Evolutionary conservation across 495 filamentous ascomycete species (phyloP).

Genomic region (Pyronema domesticum): DNA sequence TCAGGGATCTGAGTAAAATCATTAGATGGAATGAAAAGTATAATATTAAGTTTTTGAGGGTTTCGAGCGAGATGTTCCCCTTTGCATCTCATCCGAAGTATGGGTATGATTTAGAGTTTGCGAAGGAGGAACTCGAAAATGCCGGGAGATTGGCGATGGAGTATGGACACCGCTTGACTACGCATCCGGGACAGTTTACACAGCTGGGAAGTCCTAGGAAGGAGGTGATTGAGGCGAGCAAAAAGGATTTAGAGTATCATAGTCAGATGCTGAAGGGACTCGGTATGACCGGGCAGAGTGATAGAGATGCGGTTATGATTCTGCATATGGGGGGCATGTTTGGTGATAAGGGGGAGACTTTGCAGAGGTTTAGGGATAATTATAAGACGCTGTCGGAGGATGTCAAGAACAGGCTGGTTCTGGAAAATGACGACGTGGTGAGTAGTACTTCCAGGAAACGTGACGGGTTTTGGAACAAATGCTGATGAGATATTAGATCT

Average conservation of each 20-base stretch:
- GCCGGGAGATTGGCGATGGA: constrained; percentile 61
- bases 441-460: constrained; percentile 13
- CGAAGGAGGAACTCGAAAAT: constrained; percentile 55
- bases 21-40: constrained; percentile 87
- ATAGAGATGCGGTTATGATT: constrained; percentile 87
- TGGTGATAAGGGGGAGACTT: constrained; percentile 67
- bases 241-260: constrained; percentile 80
- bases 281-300: constrained; percentile 55
- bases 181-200: constrained; percentile 85
- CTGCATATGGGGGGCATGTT: constrained; percentile 87
- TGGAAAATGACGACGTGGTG: constrained; percentile 84
- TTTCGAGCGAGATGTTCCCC: constrained; percentile 92
- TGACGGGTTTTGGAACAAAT: neutral
- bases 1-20: constrained; percentile 66
- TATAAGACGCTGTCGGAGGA: constrained; percentile 44
- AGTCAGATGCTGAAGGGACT: constrained; percentile 69
- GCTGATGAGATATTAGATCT: constrained; percentile 27
- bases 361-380: constrained; percentile 66
- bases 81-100: constrained; percentile 79
- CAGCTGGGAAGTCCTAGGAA: constrained; percentile 66
- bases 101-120: constrained; percentile 79
- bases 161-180: constrained; percentile 71
- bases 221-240: constrained; percentile 53
- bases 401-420: constrained; percentile 63
- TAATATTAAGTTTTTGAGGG: constrained; percentile 77